phyloP scores from a whole-genome alignment of 345 rosid species.

The Rubroshorea leprosula region DNA sequence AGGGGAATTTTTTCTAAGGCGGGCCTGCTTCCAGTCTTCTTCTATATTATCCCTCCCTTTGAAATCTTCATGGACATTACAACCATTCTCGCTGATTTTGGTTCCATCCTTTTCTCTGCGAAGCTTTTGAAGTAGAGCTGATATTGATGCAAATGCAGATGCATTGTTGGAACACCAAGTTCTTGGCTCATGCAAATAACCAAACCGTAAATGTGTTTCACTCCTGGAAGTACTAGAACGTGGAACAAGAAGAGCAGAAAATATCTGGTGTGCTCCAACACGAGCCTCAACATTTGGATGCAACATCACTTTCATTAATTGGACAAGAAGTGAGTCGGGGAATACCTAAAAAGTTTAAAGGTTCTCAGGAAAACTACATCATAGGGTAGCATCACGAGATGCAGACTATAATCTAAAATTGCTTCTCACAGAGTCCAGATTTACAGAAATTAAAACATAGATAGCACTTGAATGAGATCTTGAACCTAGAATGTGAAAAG shows the following conservation, averaged over 20 bases:
- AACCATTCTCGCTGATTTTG: constrained; percentile 38
- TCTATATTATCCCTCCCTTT: constrained; percentile 36
- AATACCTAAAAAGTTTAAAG: constrained; percentile 42
- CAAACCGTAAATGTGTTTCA: constrained; percentile 55
- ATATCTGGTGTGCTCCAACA: constrained; percentile 79
- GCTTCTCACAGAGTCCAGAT: neutral
- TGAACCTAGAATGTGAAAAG: neutral
- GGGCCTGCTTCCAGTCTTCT: constrained; percentile 49
- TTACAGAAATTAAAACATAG: neutral
- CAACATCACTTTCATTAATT: constrained; percentile 77
- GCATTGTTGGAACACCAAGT: constrained; percentile 59
- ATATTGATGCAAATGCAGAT: constrained; percentile 65
- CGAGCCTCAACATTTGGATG: constrained; percentile 84
- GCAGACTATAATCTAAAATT: neutral
- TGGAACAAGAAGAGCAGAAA: constrained; percentile 74
- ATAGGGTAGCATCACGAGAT: neutral
- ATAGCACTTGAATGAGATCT: neutral
- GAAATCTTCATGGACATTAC: constrained; percentile 35
- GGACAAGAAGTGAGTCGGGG: constrained; percentile 76
- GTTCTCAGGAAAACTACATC: constrained; percentile 7
- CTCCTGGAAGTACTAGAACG: constrained; percentile 40
- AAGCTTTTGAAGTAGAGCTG: constrained; percentile 82
- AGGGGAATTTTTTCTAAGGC: constrained; percentile 44
- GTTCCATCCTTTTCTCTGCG: constrained; percentile 65
- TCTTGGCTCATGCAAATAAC: constrained; percentile 51